Percentiles rank a stretch among this genome's conserved stretches.
Evolutionary conservation across 2,329 filamentous ascomycete species (phyloP).

Genomic region (Phaeomoniella chlamydospora): DNA sequence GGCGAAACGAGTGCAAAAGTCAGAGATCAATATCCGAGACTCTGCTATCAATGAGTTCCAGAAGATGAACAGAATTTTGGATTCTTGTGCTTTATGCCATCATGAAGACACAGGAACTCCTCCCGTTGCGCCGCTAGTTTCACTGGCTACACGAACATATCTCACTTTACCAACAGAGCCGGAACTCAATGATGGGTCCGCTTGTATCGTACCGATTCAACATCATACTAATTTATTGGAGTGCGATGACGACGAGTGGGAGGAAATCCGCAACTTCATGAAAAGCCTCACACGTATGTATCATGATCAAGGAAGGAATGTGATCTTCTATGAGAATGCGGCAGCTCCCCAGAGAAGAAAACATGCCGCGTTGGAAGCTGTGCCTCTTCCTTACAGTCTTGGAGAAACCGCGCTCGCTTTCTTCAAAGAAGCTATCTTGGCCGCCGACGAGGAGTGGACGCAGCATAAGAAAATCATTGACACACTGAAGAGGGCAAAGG

Average conservation of each 20-base stretch:
- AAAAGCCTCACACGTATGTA: slow-evolving; percentile 90
- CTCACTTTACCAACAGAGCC: slow-evolving; percentile 82
- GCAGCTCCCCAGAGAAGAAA: slow-evolving; percentile 56
- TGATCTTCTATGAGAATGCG: slow-evolving; percentile 96
- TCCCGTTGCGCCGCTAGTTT: slow-evolving; percentile 72
- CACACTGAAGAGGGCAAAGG: slow-evolving; percentile 44
- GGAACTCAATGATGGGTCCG: slow-evolving; percentile 68
- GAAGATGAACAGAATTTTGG: slow-evolving; percentile 73
- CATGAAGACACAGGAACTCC: slow-evolving; percentile 70
- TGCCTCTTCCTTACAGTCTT: slow-evolving; percentile 82
- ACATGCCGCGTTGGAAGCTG: slow-evolving; percentile 73
- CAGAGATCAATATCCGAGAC: slow-evolving; percentile 75
- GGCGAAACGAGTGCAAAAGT: slow-evolving; percentile 74
- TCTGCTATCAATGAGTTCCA: slow-evolving; percentile 78
- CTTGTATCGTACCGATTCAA: slow-evolving; percentile 76
- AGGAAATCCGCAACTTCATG: slow-evolving; percentile 98
- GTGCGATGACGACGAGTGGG: slow-evolving; percentile 98
- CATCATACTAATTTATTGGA: slow-evolving; percentile 86
- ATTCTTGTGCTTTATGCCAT: slow-evolving; percentile 79
- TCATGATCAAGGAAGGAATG: slow-evolving; percentile 79
- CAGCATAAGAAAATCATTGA: slow-evolving; percentile 94
- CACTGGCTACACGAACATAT: slow-evolving; percentile 72
- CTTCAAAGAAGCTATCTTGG: slow-evolving; percentile 86
- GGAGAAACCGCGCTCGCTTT: slow-evolving; percentile 86
- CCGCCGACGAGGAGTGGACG: slow-evolving; percentile 81